Conservation (phyloP, 148 eudicot genomes). For the Euryodendron excelsum region DNA sequence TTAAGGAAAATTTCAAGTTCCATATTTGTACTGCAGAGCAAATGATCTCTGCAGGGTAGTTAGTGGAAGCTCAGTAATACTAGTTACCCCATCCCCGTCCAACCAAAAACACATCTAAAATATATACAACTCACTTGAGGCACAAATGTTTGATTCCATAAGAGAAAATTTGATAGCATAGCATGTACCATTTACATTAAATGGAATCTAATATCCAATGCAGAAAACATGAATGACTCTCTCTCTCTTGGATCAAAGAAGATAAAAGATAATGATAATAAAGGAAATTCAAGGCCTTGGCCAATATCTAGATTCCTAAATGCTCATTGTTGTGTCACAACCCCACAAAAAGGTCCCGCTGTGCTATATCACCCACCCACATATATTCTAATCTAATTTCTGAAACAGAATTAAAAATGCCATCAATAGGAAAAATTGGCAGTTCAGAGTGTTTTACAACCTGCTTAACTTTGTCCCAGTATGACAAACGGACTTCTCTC, state of each 20-base stretch:
- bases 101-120: neutral
- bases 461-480: slow-evolving; percentile 98
- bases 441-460: slow-evolving; percentile 28
- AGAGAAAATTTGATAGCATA: neutral
- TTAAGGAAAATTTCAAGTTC: neutral
- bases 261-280: neutral
- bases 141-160: neutral
- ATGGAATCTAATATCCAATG: neutral
- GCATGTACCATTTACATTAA: neutral
- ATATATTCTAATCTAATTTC: neutral
- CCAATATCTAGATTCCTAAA: neutral
- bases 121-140: neutral
- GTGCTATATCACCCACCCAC: neutral
- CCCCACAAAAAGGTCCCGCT: neutral
- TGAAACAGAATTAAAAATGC: neutral
- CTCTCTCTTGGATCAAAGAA: neutral
- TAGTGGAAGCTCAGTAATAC: neutral
- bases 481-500: slow-evolving; percentile 92
- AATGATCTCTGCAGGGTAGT: neutral
- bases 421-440: neutral
- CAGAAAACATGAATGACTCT: slow-evolving; percentile 1
- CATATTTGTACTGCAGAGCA: neutral
- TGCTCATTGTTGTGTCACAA: neutral
- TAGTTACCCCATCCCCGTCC: neutral
- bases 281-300: neutral